Evolutionary conservation across 2,329 filamentous ascomycete genomes (phyloP).

Genomic region (Trichoderma sp.): DNA sequence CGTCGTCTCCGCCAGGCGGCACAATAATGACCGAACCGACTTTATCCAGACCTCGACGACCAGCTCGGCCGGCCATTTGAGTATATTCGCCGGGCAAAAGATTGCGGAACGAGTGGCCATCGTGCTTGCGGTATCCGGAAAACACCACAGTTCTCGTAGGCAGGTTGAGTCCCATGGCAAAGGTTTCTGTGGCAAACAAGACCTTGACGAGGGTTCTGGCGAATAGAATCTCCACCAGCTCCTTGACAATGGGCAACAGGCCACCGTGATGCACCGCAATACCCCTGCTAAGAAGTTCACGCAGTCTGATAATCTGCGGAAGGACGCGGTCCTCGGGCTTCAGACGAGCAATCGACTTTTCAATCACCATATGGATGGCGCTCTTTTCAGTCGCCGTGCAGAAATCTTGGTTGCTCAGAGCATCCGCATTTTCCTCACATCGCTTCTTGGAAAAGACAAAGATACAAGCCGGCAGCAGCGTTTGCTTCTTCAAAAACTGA

Average conservation of each 20-base stretch:
- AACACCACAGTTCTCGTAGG: slow-evolving; percentile 97
- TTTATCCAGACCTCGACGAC: slow-evolving; percentile 86
- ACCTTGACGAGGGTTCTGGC: slow-evolving; percentile 95
- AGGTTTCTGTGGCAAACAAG: slow-evolving; percentile 96
- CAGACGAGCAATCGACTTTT: slow-evolving; percentile 88
- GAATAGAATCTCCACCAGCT: slow-evolving; percentile 95
- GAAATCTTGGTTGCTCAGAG: slow-evolving; percentile 92
- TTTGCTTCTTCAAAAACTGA: slow-evolving; percentile 84
- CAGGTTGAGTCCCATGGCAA: slow-evolving; percentile 96
- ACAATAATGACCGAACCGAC: slow-evolving; percentile 96
- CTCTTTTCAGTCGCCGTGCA: slow-evolving; percentile 94
- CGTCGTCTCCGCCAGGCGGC: slow-evolving; percentile 79
- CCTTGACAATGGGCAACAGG: slow-evolving; percentile 93
- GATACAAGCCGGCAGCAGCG: slow-evolving; percentile 87
- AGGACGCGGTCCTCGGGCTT: slow-evolving; percentile 87
- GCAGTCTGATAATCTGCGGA: slow-evolving; percentile 88
- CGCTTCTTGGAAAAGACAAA: slow-evolving; percentile 99
- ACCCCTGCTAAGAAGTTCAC: slow-evolving; percentile 82
- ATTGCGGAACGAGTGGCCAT: slow-evolving; percentile 89
- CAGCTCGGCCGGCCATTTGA: slow-evolving; percentile 96
- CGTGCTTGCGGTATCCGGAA: slow-evolving; percentile 94
- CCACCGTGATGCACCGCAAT: slow-evolving; percentile 97
- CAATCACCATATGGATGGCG: slow-evolving; percentile 94
- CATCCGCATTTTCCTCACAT: slow-evolving; percentile 96
- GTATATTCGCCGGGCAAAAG: slow-evolving; percentile 95